A percentile compares a stretch with the other conserved stretches of the same genome.
Conservation (phyloP, 805 yeast species). For the Teunomyces kruisii region DNA sequence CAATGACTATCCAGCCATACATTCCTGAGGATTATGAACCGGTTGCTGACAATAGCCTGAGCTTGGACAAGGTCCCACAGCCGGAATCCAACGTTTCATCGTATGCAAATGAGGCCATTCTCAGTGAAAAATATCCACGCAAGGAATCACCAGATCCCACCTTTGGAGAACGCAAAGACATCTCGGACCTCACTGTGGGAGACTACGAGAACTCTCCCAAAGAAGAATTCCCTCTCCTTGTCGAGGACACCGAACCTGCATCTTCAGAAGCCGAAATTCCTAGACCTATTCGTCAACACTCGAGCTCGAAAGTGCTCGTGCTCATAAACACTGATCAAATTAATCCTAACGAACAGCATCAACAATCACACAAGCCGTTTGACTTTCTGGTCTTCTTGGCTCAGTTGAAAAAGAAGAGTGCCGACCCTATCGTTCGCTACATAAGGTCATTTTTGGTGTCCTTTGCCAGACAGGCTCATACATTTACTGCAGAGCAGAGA, state of each 20-base stretch:
- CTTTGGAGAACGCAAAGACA: constrained; percentile 6
- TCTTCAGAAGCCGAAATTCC: background rate
- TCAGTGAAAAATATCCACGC: constrained; percentile 1
- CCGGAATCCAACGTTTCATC: constrained; percentile 1
- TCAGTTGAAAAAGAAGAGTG: constrained; percentile 68
- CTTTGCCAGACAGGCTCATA: constrained; percentile 56
- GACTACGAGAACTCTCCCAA: constrained; percentile 14
- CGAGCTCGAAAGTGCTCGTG: background rate
- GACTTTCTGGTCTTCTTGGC: constrained; percentile 81
- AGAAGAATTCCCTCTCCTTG: constrained; percentile 16
- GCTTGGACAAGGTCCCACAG: background rate
- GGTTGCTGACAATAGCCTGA: background rate
- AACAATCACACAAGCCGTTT: constrained; percentile 52
- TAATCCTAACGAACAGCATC: constrained; percentile 36
- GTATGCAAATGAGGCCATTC: background rate
- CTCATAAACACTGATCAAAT: constrained; percentile 2
- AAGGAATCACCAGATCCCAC: background rate
- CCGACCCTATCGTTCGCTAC: constrained; percentile 87
- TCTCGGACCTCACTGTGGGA: constrained; percentile 13
- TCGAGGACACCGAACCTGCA: background rate
- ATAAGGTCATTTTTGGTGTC: constrained; percentile 80
- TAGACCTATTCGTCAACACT: constrained; percentile 1
- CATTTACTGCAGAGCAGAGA: constrained; percentile 77
- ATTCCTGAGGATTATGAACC: constrained; percentile 4
- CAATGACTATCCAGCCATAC: background rate